A percentile compares a stretch with the other conserved stretches of the same genome.
Evolutionary conservation across 331 rosid genomes (phyloP).

Genomic region (Pyracantha coccinea): DNA sequence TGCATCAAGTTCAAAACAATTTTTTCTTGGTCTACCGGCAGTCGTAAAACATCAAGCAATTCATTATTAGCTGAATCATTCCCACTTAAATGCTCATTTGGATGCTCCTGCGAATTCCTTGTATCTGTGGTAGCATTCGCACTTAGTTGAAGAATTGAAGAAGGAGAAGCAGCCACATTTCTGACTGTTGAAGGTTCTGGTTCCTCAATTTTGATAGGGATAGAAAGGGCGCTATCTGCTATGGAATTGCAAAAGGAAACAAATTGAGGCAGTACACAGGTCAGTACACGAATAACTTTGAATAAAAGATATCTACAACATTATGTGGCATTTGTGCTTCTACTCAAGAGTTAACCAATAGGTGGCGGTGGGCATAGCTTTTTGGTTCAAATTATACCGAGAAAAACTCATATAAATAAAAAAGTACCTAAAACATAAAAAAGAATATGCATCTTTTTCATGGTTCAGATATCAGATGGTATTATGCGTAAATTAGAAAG

Average conservation of each 20-base stretch:
- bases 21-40: constrained; percentile 38
- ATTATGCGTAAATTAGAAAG: background rate
- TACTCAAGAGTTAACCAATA: background rate
- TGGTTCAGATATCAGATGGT: background rate
- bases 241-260: constrained; percentile 2
- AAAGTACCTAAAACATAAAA: background rate
- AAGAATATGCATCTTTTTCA: background rate
- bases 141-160: constrained; percentile 12
- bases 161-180: background rate
- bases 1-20: constrained; percentile 33
- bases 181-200: background rate
- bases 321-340: background rate
- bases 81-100: constrained; percentile 16
- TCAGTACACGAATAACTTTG: background rate
- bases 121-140: constrained; percentile 3
- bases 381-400: background rate
- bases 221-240: background rate
- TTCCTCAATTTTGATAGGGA: constrained; percentile 10
- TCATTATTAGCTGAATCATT: constrained; percentile 10
- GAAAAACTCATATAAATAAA: background rate
- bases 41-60: constrained; percentile 22
- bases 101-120: constrained; percentile 11
- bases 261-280: background rate
- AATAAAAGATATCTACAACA: background rate
- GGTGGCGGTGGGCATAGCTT: background rate